Percentiles rank a stretch among this genome's conserved stretches.
phyloP scores from a whole-genome alignment of 2,329 filamentous ascomycete species.

The Ascochyta rabiei region DNA sequence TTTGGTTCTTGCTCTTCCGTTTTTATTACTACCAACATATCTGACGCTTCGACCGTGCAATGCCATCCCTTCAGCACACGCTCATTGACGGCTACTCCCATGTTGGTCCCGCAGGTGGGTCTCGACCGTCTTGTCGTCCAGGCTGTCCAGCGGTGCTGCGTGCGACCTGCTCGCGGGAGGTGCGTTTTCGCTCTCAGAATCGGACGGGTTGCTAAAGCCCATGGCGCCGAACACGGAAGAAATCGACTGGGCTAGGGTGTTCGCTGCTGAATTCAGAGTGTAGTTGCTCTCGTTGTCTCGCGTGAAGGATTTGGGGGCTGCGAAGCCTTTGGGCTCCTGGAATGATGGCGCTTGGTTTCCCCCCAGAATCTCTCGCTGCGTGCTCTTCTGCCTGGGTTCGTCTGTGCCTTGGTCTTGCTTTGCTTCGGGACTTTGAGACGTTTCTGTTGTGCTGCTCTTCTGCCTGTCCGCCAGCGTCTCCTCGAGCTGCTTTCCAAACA shows the following conservation, averaged over 20 bases:
- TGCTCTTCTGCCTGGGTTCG: not conserved
- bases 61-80: too few relatives aligned
- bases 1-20: too few relatives aligned
- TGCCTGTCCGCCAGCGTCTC: conserved; percentile 34
- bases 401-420: not conserved
- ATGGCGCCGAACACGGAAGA: conserved; percentile 34
- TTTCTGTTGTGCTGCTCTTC: not conserved
- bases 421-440: not conserved
- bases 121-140: too few relatives aligned
- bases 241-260: conserved; percentile 33
- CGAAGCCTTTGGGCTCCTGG: conserved; percentile 5
- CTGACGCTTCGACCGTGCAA: too few relatives aligned
- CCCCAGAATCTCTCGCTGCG: conserved; percentile 7
- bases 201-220: conserved; percentile 40
- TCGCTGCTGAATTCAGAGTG: not conserved
- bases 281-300: not conserved
- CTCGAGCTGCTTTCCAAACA: conserved; percentile 52
- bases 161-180: not conserved
- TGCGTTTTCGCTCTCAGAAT: not conserved
- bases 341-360: conserved; percentile 8
- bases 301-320: conserved; percentile 5
- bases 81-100: too few relatives aligned
- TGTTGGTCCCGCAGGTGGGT: too few relatives aligned
- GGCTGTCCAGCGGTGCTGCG: not conserved
- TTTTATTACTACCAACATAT: too few relatives aligned